Evolutionary conservation across 2,329 filamentous ascomycete genomes (phyloP).

Genomic region (Fusarium virguliforme): DNA sequence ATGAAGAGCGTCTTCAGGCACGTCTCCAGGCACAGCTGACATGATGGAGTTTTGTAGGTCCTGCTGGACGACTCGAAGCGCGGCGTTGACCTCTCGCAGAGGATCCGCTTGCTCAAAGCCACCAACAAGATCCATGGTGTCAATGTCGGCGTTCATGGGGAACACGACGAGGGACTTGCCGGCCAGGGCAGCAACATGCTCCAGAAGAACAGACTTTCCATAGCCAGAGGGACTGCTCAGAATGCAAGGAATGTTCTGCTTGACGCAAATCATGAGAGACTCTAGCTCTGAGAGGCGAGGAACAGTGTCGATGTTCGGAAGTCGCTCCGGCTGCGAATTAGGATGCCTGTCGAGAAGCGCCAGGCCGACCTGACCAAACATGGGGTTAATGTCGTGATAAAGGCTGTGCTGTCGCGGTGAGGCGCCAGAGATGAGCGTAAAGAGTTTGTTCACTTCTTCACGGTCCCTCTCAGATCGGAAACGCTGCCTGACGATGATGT

Average conservation of each 20-base stretch:
- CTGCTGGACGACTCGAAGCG: conserved; percentile 64
- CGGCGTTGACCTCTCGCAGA: conserved; percentile 77
- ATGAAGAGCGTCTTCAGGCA: conserved; percentile 65
- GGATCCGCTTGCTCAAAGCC: conserved; percentile 96
- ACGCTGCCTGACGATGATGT: conserved; percentile 87
- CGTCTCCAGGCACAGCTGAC: conserved; percentile 63
- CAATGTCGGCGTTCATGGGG: conserved; percentile 93
- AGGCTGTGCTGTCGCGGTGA: conserved; percentile 73
- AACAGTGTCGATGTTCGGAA: conserved; percentile 67
- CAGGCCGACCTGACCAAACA: conserved; percentile 84
- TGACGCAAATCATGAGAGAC: conserved; percentile 88
- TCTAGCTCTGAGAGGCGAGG: conserved; percentile 82
- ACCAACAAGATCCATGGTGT: conserved; percentile 97
- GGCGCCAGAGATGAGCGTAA: conserved; percentile 73
- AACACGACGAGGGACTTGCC: conserved; percentile 86
- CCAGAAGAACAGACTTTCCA: conserved; percentile 87
- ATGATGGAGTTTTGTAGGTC: conserved; percentile 69
- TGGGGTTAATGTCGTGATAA: conserved; percentile 78
- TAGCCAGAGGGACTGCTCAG: conserved; percentile 87
- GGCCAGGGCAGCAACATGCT: conserved; percentile 83
- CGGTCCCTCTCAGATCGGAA: conserved; percentile 84
- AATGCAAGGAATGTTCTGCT: conserved; percentile 90
- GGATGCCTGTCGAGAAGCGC: conserved; percentile 77
- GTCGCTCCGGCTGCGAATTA: conserved; percentile 66
- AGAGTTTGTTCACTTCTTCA: conserved; percentile 75